These are phyloP conservation scores for Cercospora sojina DNA, from an alignment of 2,329 filamentous ascomycete genomes.

Conservation along the genomic window DNA sequence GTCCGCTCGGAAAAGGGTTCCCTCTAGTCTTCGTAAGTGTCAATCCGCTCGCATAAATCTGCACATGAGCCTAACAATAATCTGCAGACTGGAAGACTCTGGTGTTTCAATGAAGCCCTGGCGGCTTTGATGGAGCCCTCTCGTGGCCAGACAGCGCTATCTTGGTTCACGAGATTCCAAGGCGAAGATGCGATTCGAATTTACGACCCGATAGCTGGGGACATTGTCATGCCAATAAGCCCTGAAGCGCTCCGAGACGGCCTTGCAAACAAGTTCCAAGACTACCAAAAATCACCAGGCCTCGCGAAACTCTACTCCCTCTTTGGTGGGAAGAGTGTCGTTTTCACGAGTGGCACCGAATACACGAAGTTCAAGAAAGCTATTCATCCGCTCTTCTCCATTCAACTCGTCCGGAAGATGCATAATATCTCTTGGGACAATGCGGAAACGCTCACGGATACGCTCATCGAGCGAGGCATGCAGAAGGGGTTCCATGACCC, in stretches of 20 bases:
- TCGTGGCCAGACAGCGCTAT: neutral
- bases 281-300: neutral
- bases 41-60: neutral
- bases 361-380: neutral
- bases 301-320: neutral
- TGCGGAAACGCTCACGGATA: neutral
- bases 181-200: neutral
- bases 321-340: neutral
- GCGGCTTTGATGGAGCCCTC: neutral
- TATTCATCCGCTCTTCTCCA: neutral
- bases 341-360: neutral
- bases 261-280: neutral
- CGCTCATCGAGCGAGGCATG: neutral
- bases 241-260: neutral
- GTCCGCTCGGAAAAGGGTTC: neutral
- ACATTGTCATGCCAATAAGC: neutral
- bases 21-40: neutral
- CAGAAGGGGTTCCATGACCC: neutral
- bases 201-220: neutral
- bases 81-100: neutral
- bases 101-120: neutral
- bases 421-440: neutral
- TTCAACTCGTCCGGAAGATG: neutral
- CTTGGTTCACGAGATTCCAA: neutral
- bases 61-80: neutral